Evolutionary conservation across 176 grass and related monocot species (phyloP).

Genomic region (Aegilops speltoides): DNA sequence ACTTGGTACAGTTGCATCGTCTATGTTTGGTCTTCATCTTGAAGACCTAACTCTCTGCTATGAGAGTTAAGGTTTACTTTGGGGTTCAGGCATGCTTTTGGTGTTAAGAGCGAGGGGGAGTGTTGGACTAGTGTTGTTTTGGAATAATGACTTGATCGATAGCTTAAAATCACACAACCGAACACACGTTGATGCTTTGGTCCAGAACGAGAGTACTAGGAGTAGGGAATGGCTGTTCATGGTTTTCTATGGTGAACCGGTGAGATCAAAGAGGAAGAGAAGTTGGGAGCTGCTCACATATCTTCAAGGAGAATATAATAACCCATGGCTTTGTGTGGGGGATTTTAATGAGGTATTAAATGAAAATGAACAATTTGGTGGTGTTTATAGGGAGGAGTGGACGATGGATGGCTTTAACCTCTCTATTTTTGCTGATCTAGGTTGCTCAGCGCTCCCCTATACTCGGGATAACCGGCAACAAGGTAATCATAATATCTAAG

Average conservation of each 20-base stretch:
- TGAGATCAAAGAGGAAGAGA: background rate
- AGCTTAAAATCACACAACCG: no score
- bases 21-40: no score
- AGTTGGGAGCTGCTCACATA: background rate
- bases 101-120: no score
- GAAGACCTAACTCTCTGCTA: no score
- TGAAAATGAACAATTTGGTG: background rate
- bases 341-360: background rate
- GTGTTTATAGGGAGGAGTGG: background rate
- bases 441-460: background rate
- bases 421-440: background rate
- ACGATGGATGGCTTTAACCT: background rate
- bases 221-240: background rate
- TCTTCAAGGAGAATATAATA: background rate
- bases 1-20: no score
- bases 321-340: background rate
- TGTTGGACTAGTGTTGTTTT: no score
- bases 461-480: background rate
- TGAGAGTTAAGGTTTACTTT: no score
- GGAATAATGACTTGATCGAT: no score
- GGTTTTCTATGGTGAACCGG: background rate
- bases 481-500: background rate
- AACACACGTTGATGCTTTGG: no score
- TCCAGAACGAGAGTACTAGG: no score
- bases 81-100: no score